A percentile compares a stretch with the other conserved stretches of the same genome.
phyloP scores from a whole-genome alignment of 352 stramenopile species.

The Phytophthora lateralis region DNA sequence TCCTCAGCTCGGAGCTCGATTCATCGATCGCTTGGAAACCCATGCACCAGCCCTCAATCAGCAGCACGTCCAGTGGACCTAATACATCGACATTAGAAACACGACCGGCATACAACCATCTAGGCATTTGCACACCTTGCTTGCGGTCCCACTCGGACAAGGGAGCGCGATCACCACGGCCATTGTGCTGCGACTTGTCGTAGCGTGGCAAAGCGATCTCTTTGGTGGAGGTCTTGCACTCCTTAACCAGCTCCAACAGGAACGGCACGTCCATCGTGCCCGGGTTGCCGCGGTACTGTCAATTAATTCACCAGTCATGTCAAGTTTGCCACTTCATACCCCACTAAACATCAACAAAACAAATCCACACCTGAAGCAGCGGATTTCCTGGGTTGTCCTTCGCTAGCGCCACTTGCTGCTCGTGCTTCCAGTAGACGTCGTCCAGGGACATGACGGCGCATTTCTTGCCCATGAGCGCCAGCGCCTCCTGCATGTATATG shows the following conservation, averaged over 20 bases:
- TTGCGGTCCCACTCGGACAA: conserved; percentile 56
- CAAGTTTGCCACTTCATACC: background rate
- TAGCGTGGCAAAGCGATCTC: conserved; percentile 72
- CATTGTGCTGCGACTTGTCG: conserved; percentile 80
- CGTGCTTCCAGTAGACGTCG: conserved; percentile 79
- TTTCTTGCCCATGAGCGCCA: conserved; percentile 54
- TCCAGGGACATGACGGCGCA: conserved; percentile 85
- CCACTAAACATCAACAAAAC: background rate
- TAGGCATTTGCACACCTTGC: conserved; percentile 41
- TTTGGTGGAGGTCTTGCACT: conserved; percentile 53
- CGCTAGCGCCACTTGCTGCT: conserved; percentile 70
- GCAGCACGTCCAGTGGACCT: conserved; percentile 80
- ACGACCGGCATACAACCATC: background rate
- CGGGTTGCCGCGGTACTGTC: conserved; percentile 80
- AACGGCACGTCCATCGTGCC: conserved; percentile 83
- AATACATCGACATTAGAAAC: conserved; percentile 9
- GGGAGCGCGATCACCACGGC: conserved; percentile 74
- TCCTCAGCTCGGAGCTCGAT: conserved; percentile 43
- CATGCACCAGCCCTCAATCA: conserved; percentile 89
- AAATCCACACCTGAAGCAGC: conserved; percentile 64
- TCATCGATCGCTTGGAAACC: conserved; percentile 70
- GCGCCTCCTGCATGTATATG: conserved; percentile 67
- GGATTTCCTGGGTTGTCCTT: conserved; percentile 65
- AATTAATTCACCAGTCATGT: conserved; percentile 25
- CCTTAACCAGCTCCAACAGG: conserved; percentile 57